phyloP scores from a whole-genome alignment of 352 stramenopile genomes.

The Phytopythium oedochilum region DNA sequence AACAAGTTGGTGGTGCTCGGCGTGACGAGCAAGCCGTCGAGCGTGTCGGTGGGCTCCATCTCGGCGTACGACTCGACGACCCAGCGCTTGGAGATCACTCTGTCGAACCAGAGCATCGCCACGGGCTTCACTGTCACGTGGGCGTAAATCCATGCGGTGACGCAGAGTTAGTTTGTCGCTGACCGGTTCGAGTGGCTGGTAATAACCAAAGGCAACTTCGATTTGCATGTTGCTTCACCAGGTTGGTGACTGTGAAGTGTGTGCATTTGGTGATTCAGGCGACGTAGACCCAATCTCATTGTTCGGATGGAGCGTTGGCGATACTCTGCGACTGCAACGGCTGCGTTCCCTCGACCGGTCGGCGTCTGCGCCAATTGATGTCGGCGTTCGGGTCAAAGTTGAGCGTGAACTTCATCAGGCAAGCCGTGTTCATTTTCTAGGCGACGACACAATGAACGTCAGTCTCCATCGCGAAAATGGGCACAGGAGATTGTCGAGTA shows the following conservation, averaged over 20 bases:
- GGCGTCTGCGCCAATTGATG: conserved; percentile 31
- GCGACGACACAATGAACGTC: background rate
- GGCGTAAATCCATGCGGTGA: background rate
- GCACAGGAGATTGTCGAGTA: background rate
- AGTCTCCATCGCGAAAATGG: too few relatives aligned
- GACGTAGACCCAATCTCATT: too few relatives aligned
- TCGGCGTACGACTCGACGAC: conserved; percentile 20
- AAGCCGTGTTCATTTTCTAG: conserved; percentile 63
- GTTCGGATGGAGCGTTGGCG: background rate
- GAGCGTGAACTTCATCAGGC: conserved; percentile 73
- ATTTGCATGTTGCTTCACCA: too few relatives aligned
- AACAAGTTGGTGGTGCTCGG: conserved; percentile 30
- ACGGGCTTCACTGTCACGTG: conserved; percentile 26
- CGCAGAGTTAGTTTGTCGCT: background rate
- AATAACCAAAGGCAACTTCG: too few relatives aligned
- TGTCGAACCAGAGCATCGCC: conserved; percentile 3
- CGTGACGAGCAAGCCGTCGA: conserved; percentile 11
- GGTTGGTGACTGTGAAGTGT: too few relatives aligned
- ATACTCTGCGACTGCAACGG: background rate
- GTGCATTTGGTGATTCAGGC: too few relatives aligned
- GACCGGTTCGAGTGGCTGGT: background rate
- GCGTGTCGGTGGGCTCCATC: conserved; percentile 20
- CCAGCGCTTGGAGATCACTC: conserved; percentile 21
- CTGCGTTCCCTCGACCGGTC: background rate
- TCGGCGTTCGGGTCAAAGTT: conserved; percentile 67